These are phyloP conservation scores for Gaultheria prostrata DNA, from an alignment of 148 eudicot genomes.

Conservation along the genomic window DNA sequence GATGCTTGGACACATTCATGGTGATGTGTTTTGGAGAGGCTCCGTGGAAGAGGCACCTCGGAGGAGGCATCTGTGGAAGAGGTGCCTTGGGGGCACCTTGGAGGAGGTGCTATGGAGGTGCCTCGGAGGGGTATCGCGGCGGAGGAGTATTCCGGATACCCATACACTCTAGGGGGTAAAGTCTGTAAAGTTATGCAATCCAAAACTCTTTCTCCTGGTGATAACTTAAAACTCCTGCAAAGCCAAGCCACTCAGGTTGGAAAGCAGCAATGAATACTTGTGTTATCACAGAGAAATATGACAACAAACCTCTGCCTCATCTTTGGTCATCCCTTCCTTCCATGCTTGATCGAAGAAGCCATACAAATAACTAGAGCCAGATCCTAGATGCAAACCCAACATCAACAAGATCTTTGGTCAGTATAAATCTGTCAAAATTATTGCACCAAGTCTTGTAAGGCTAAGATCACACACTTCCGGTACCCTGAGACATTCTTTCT, in stretches of 20 bases:
- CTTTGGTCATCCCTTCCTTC: slow-evolving; percentile 83
- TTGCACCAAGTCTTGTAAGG: not conserved
- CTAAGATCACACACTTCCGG: not conserved
- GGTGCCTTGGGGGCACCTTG: too few relatives aligned
- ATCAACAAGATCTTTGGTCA: not conserved
- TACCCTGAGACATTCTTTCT: not conserved
- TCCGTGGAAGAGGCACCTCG: too few relatives aligned
- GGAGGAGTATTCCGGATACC: too few relatives aligned
- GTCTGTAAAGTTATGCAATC: too few relatives aligned
- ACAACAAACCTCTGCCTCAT: slow-evolving; percentile 81
- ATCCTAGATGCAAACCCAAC: slow-evolving; percentile 38
- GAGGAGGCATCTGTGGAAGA: too few relatives aligned
- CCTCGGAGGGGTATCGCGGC: too few relatives aligned
- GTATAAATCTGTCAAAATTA: not conserved
- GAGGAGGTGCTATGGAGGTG: too few relatives aligned
- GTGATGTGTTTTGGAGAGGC: too few relatives aligned
- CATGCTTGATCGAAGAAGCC: slow-evolving; percentile 88
- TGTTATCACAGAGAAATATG: not conserved
- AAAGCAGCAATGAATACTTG: not conserved
- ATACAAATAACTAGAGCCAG: slow-evolving; percentile 82
- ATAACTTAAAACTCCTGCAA: not conserved
- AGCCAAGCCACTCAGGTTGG: not conserved
- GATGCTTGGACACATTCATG: too few relatives aligned
- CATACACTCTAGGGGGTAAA: too few relatives aligned
- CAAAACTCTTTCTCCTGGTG: not conserved